phyloP scores from a whole-genome alignment of 352 stramenopile genomes.

The Pilasporangium apinafurcum region DNA sequence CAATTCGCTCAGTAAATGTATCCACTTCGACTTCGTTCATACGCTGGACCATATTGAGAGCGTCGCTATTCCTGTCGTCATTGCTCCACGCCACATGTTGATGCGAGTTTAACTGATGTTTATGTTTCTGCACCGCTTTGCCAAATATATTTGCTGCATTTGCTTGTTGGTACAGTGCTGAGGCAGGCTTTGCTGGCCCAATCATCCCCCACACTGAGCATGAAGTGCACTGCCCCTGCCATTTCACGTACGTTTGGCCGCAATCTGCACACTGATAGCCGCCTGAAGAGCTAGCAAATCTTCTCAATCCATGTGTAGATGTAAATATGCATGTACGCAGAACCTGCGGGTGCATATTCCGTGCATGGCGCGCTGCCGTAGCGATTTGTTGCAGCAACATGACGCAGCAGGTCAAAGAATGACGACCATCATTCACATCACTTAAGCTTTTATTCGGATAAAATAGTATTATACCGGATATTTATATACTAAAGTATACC shows the following conservation, averaged over 20 bases:
- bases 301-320: background rate
- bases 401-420: no score
- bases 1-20: conserved; percentile 46
- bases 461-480: no score
- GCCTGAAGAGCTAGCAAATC: conserved; percentile 13
- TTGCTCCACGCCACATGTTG: conserved; percentile 25
- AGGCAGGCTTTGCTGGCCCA: conserved; percentile 29
- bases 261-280: conserved; percentile 50
- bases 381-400: no score
- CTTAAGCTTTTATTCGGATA: no score
- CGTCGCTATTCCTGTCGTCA: conserved; percentile 2
- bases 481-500: no score
- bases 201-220: conserved; percentile 91
- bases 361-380: no score
- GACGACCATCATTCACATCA: no score
- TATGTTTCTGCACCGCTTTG: conserved; percentile 32
- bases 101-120: conserved; percentile 14
- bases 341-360: no score
- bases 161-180: conserved; percentile 47
- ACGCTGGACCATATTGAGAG: conserved; percentile 25
- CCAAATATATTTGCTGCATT: conserved; percentile 33
- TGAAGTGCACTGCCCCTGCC: conserved; percentile 78
- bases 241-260: conserved; percentile 69
- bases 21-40: conserved; percentile 72
- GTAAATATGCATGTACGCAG: no score